Conservation (phyloP, 306 rosid species). For the Vachellia pachyceras region DNA sequence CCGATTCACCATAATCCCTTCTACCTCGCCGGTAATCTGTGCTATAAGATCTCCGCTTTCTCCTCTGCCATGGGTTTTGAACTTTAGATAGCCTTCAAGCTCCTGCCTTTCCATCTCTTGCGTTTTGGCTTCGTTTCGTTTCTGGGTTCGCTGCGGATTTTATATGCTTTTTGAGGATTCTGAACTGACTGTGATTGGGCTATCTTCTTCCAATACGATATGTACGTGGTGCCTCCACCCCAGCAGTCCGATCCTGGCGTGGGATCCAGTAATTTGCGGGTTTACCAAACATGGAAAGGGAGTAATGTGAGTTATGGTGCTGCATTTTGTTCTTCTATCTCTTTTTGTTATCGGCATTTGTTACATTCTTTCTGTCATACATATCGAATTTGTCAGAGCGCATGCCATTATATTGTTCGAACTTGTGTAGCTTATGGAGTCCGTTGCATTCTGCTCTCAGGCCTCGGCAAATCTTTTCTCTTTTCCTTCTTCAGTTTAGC, state of each 20-base stretch:
- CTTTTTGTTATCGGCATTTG: not conserved
- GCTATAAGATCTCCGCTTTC: slow-evolving; percentile 35
- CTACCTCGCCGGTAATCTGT: slow-evolving; percentile 44
- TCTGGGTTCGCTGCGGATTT: slow-evolving; percentile 19
- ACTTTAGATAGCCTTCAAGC: slow-evolving; percentile 38
- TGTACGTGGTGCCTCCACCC: slow-evolving; percentile 98
- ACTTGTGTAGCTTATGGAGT: not conserved
- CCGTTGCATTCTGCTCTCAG: not conserved
- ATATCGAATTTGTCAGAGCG: not conserved
- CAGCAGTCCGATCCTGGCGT: slow-evolving; percentile 79
- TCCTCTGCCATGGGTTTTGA: slow-evolving; percentile 34
- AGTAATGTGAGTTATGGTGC: slow-evolving; percentile 71
- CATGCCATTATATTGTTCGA: slow-evolving; percentile 12
- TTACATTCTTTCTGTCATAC: not conserved
- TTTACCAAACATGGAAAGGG: slow-evolving; percentile 93
- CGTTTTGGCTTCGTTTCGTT: not conserved
- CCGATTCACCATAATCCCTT: slow-evolving; percentile 38
- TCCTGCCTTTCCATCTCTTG: slow-evolving; percentile 26
- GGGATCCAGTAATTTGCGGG: slow-evolving; percentile 65
- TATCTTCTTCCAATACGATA: slow-evolving; percentile 21
- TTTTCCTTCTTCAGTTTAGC: not conserved
- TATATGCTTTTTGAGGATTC: slow-evolving; percentile 17
- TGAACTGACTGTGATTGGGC: slow-evolving; percentile 23
- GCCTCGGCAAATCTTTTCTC: not conserved
- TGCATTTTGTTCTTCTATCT: not conserved